These are phyloP conservation scores for Colletotrichum lini DNA, from an alignment of 2,329 filamentous ascomycete genomes.

Conservation along the genomic window DNA sequence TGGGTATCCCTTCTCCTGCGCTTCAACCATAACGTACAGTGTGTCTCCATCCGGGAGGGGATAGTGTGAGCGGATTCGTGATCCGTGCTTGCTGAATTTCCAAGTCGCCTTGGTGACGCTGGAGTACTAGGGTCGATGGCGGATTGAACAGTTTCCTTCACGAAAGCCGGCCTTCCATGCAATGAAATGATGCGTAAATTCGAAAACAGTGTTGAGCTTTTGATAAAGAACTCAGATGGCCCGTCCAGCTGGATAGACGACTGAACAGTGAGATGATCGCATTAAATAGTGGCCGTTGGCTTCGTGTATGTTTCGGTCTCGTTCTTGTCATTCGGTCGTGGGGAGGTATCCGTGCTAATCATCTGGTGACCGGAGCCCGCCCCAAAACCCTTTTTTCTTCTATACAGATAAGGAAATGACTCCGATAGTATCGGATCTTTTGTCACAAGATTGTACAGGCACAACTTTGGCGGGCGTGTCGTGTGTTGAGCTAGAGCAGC, in stretches of 20 bases:
- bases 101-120: slow-evolving; percentile 7
- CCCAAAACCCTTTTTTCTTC: slow-evolving; percentile 12
- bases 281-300: slow-evolving; percentile 35
- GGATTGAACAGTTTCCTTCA: slow-evolving; percentile 5
- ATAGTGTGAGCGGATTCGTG: slow-evolving; percentile 13
- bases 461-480: slow-evolving; percentile 3
- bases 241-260: slow-evolving; percentile 6
- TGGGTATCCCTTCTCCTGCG: slow-evolving; percentile 38
- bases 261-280: slow-evolving; percentile 4
- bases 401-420: slow-evolving; percentile 31
- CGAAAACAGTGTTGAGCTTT: slow-evolving; percentile 19
- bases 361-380: not conserved
- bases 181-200: slow-evolving; percentile 12
- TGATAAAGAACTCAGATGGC: slow-evolving; percentile 11
- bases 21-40: slow-evolving; percentile 33
- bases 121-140: slow-evolving; percentile 21
- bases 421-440: slow-evolving; percentile 29
- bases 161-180: slow-evolving; percentile 33
- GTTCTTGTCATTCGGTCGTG: slow-evolving; percentile 17
- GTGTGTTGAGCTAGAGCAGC: not conserved
- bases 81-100: slow-evolving; percentile 12
- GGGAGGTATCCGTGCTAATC: slow-evolving; percentile 26
- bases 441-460: slow-evolving; percentile 35
- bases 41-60: slow-evolving; percentile 25
- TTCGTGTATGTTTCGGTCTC: slow-evolving; percentile 38